These are phyloP conservation scores for Leccinum obscurum DNA, from an alignment of 768 basidiomycete genomes.

Conservation along the genomic window DNA sequence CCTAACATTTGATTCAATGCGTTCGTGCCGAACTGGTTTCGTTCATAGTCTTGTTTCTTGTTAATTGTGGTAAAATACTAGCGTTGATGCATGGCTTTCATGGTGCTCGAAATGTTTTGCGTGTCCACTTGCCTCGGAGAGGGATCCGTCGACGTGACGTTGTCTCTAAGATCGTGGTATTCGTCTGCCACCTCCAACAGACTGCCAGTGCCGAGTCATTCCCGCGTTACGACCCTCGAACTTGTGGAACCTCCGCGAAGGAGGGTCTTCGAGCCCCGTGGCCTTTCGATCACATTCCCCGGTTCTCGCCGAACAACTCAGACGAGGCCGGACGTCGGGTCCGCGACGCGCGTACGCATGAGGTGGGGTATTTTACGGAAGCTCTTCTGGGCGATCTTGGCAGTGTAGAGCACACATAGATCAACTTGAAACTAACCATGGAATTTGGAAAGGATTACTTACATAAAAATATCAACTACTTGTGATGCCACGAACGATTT, in stretches of 20 bases:
- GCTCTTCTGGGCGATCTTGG: too few relatives aligned
- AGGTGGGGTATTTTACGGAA: too few relatives aligned
- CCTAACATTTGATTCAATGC: neutral
- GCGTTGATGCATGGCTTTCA: neutral
- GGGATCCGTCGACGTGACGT: neutral
- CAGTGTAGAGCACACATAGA: too few relatives aligned
- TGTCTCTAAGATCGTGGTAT: neutral
- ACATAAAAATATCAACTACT: too few relatives aligned
- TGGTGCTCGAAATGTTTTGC: neutral
- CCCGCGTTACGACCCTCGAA: neutral
- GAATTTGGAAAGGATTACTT: too few relatives aligned
- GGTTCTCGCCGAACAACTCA: neutral
- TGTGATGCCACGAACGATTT: too few relatives aligned
- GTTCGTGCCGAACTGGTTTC: neutral
- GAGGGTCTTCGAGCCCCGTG: too few relatives aligned
- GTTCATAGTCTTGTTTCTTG: neutral
- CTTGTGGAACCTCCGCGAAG: neutral
- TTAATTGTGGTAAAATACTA: neutral
- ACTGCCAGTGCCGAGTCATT: neutral
- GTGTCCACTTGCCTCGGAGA: neutral
- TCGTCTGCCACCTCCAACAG: neutral
- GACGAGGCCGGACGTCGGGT: neutral
- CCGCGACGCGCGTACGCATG: too few relatives aligned
- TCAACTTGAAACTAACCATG: too few relatives aligned
- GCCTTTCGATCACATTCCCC: neutral